These are phyloP conservation scores for Fomitopsis serialis DNA, from an alignment of 768 basidiomycete genomes.

Conservation along the genomic window DNA sequence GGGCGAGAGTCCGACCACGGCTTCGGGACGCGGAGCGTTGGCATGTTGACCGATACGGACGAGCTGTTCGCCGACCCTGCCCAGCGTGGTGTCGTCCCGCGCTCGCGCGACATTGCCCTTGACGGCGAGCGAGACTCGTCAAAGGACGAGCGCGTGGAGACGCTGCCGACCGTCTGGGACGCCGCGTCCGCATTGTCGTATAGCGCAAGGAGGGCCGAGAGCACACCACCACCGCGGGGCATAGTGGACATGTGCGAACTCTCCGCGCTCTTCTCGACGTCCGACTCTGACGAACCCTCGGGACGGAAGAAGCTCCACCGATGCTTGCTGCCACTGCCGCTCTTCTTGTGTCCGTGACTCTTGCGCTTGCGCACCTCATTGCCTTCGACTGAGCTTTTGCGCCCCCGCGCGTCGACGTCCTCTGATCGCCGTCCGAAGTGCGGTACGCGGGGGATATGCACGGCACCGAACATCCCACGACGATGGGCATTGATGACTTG, in stretches of 20 bases:
- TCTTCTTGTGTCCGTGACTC: slow-evolving; percentile 1
- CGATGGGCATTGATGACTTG: slow-evolving; percentile 41
- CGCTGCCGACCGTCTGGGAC: slow-evolving; percentile 20
- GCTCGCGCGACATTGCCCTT: background rate
- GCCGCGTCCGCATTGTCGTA: slow-evolving; percentile 39
- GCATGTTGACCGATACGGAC: background rate
- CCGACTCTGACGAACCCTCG: background rate
- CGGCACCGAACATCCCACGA: slow-evolving; percentile 11
- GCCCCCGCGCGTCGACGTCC: background rate
- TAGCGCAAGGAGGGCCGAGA: slow-evolving; percentile 60
- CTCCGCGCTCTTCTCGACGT: slow-evolving; percentile 20
- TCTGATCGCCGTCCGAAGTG: background rate
- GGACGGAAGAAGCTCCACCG: background rate
- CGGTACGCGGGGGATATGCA: background rate
- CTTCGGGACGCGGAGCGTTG: background rate
- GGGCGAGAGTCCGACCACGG: slow-evolving; percentile 18
- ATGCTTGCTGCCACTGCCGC: slow-evolving; percentile 5
- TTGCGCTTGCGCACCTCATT: background rate
- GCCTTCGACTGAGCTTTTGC: background rate
- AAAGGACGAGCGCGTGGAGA: slow-evolving; percentile 17
- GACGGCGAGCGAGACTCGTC: slow-evolving; percentile 17
- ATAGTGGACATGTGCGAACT: slow-evolving; percentile 11
- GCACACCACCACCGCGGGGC: slow-evolving; percentile 44
- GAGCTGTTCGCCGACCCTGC: slow-evolving; percentile 1
- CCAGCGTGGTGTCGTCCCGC: background rate